A percentile compares a stretch with the other conserved stretches of the same genome.
Conservation (phyloP, 2,329 filamentous ascomycete genomes). For the Fusarium foetens region DNA sequence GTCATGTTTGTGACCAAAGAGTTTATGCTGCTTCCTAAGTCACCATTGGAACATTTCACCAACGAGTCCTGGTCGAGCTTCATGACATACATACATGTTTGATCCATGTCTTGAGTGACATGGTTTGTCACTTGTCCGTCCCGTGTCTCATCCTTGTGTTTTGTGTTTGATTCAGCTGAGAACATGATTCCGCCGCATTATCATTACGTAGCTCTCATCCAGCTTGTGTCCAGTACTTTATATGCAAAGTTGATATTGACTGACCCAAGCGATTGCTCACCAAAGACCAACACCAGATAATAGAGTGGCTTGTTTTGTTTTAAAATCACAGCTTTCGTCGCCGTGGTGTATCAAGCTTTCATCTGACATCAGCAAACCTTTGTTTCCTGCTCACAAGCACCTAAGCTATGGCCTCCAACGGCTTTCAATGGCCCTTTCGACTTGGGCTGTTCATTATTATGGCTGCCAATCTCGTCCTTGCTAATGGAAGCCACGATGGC, state of each 20-base stretch:
- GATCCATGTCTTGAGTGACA: background rate
- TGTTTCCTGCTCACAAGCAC: accelerated
- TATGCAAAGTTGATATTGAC: accelerated
- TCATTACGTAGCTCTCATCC: accelerated
- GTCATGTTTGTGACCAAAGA: accelerated
- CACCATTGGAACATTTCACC: accelerated
- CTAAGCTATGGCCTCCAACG: accelerated
- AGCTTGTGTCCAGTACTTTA: accelerated
- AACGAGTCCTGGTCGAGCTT: accelerated
- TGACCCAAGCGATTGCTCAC: accelerated
- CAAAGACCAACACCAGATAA: accelerated
- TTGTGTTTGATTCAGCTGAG: background rate
- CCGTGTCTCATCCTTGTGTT: background rate
- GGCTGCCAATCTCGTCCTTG: accelerated
- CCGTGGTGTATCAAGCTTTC: background rate
- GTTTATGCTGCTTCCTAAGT: background rate
- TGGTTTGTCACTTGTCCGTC: accelerated
- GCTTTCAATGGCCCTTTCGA: accelerated
- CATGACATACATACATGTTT: accelerated
- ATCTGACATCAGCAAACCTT: accelerated
- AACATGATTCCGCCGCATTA: accelerated
- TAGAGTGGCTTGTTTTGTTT: accelerated
- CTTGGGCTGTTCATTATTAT: accelerated
- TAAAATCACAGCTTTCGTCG: accelerated
- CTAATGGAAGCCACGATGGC: background rate